Conservation (phyloP, 306 rosid genomes). For the Casuarina cunninghamiana region DNA sequence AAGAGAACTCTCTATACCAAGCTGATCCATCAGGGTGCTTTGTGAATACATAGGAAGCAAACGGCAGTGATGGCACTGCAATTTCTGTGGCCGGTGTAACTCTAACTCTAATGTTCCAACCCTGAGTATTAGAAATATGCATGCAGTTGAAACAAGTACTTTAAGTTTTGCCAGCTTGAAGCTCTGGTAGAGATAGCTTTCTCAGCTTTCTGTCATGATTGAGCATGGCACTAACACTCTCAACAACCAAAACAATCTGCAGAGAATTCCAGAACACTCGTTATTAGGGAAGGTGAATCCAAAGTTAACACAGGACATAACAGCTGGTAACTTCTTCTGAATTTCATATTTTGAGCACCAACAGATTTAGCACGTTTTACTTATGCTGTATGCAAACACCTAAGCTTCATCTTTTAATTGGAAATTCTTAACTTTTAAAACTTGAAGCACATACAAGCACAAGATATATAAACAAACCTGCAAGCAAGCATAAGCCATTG, state of each 20-base stretch:
- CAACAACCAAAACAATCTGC: constrained; percentile 83
- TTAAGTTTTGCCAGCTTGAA: constrained; percentile 49
- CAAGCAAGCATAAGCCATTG: constrained; percentile 82
- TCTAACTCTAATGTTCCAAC: constrained; percentile 17
- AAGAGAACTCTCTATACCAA: constrained; percentile 7
- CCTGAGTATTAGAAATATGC: constrained; percentile 11
- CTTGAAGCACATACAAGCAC: background rate
- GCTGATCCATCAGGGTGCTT: constrained; percentile 2
- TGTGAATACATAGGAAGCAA: constrained; percentile 11
- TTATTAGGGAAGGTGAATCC: constrained; percentile 3
- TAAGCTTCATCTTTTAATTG: background rate
- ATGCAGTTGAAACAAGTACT: constrained; percentile 11
- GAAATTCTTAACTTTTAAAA: background rate
- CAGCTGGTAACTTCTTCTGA: background rate
- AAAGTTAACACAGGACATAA: background rate
- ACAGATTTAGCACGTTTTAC: background rate
- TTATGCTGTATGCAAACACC: background rate
- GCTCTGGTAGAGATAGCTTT: constrained; percentile 49
- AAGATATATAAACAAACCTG: constrained; percentile 51
- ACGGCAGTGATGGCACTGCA: background rate
- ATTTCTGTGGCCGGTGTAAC: constrained; percentile 9
- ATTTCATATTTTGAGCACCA: background rate
- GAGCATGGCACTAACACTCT: constrained; percentile 82
- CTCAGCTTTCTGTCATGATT: constrained; percentile 79
- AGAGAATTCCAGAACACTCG: constrained; percentile 1